Evolutionary conservation across 805 yeast species (phyloP).

Genomic region (Yarrowia yakushimensis): DNA sequence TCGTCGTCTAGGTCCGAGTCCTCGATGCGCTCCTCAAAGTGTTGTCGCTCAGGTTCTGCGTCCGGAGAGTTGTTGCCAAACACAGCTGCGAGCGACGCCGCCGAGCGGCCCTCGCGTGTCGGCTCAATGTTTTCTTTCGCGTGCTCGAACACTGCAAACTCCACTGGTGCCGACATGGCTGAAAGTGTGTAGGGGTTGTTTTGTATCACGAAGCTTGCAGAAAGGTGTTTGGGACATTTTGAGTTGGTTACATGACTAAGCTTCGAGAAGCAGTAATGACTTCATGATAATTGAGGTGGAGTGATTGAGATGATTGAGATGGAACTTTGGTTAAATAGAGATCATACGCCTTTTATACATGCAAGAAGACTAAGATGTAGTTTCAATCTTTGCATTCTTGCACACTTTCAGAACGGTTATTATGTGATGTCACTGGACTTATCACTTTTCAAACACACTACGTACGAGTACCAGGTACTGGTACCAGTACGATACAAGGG

Average conservation of each 20-base stretch:
- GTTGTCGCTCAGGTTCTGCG: constrained; percentile 38
- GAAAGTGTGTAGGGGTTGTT: constrained; percentile 20
- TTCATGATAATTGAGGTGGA: neutral
- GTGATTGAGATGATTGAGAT: no score
- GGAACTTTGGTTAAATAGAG: no score
- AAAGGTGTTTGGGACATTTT: constrained; percentile 8
- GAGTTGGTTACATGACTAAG: neutral
- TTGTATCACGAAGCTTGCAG: constrained; percentile 11
- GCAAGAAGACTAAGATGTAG: no score
- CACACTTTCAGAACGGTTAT: no score
- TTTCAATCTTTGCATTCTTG: no score
- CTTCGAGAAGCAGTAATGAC: no score
- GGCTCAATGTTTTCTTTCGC: constrained; percentile 62
- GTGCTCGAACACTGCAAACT: constrained; percentile 48
- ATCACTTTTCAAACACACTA: no score
- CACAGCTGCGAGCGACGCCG: constrained; percentile 49
- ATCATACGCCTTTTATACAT: no score
- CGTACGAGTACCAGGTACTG: no score
- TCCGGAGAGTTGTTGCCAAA: constrained; percentile 33
- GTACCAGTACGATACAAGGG: no score
- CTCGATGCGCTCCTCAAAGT: constrained; percentile 50
- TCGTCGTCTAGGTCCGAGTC: constrained; percentile 57
- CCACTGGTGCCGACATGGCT: constrained; percentile 32
- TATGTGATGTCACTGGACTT: no score
- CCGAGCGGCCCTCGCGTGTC: constrained; percentile 65